These are phyloP conservation scores for Podospora australis DNA, from an alignment of 495 filamentous ascomycete genomes.

Conservation along the genomic window DNA sequence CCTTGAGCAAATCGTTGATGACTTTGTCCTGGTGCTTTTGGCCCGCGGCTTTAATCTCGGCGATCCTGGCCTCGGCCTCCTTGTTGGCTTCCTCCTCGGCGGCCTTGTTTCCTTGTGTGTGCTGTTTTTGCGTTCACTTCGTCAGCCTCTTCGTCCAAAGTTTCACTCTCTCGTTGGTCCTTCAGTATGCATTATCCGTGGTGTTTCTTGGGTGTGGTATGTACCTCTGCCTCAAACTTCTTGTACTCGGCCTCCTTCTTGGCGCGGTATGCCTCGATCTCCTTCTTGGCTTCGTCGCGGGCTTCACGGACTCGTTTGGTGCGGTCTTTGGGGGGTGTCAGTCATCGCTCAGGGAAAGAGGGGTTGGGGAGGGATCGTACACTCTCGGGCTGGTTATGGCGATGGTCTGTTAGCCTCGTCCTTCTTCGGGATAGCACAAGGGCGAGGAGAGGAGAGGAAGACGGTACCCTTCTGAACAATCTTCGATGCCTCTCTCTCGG, in stretches of 20 bases:
- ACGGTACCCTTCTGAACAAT: conserved; percentile 85
- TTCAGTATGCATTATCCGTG: too few relatives aligned
- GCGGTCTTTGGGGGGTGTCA: conserved; percentile 50
- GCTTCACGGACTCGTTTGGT: conserved; percentile 96
- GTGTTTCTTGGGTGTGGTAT: conserved; percentile 4
- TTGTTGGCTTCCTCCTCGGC: conserved; percentile 79
- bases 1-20: conserved; percentile 68
- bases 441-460: neutral
- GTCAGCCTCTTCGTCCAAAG: conserved; percentile 4
- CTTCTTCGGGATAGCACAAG: neutral
- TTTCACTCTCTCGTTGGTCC: too few relatives aligned
- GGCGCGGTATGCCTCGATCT: conserved; percentile 90
- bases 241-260: conserved; percentile 92
- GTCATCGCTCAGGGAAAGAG: neutral
- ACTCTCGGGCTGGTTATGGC: conserved; percentile 31
- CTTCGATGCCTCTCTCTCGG: conserved; percentile 97
- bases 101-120: conserved; percentile 79
- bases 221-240: conserved; percentile 87
- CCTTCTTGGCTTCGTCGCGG: conserved; percentile 90
- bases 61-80: conserved; percentile 73
- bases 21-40: conserved; percentile 73
- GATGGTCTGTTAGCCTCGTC: conserved; percentile 7
- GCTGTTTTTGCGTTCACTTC: conserved; percentile 39
- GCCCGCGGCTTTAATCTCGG: conserved; percentile 74
- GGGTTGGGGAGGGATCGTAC: conserved; percentile 20